phyloP scores from a whole-genome alignment of 2,329 filamentous ascomycete species.

The Penicillium sp. region DNA sequence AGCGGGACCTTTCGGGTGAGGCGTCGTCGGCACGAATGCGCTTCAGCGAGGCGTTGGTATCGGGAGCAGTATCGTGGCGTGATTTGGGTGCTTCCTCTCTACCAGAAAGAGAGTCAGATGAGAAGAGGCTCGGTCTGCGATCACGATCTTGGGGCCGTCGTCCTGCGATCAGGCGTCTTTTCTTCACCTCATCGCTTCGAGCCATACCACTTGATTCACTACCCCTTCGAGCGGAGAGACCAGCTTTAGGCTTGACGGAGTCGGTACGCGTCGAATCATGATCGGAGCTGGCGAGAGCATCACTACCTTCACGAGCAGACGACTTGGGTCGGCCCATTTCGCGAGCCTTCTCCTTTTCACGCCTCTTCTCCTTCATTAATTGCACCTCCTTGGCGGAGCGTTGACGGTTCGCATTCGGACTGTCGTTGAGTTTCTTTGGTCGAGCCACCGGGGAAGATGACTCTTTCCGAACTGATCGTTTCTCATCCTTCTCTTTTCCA shows the following conservation, averaged over 20 bases:
- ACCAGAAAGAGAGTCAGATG: slow-evolving; percentile 45
- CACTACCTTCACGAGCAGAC: slow-evolving; percentile 27
- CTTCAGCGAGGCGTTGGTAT: slow-evolving; percentile 38
- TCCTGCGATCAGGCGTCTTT: slow-evolving; percentile 47
- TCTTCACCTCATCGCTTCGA: slow-evolving; percentile 41
- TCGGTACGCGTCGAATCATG: slow-evolving; percentile 35
- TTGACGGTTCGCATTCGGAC: slow-evolving; percentile 35
- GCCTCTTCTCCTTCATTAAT: slow-evolving; percentile 31
- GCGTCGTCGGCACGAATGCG: slow-evolving; percentile 44
- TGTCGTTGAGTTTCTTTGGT: slow-evolving; percentile 36
- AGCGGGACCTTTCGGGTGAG: slow-evolving; percentile 46
- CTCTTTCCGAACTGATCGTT: slow-evolving; percentile 35
- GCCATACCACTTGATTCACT: slow-evolving; percentile 34
- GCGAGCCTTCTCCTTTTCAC: slow-evolving; percentile 34
- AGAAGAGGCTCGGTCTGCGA: slow-evolving; percentile 42
- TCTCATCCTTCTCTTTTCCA: slow-evolving; percentile 45
- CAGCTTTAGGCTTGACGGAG: slow-evolving; percentile 33
- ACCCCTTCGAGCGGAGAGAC: slow-evolving; percentile 30
- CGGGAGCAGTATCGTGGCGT: slow-evolving; percentile 33
- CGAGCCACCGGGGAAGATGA: slow-evolving; percentile 46
- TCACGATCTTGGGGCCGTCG: slow-evolving; percentile 45
- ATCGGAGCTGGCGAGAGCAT: slow-evolving; percentile 35
- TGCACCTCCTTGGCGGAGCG: slow-evolving; percentile 28
- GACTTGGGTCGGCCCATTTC: slow-evolving; percentile 28
- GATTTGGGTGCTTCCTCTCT: slow-evolving; percentile 42